Conservation (phyloP, 2,329 filamentous ascomycete genomes). For the Hypoxylon sp. region DNA sequence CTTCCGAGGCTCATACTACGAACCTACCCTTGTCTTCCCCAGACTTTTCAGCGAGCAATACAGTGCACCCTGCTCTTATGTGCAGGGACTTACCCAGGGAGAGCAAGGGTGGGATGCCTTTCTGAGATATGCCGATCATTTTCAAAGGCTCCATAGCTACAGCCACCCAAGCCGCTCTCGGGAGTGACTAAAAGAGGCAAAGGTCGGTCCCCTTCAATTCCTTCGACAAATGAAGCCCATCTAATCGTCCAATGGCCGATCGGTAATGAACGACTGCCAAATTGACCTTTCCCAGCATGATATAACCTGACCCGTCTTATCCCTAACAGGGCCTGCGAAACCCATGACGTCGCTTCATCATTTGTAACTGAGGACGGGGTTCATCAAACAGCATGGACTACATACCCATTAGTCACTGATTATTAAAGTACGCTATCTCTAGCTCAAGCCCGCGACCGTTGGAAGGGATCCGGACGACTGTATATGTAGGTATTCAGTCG, state of each 20-base stretch:
- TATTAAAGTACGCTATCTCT: slow-evolving; percentile 37
- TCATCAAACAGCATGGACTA: slow-evolving; percentile 8
- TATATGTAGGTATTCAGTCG: slow-evolving; percentile 4
- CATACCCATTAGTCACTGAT: slow-evolving; percentile 41
- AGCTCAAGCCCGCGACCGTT: slow-evolving; percentile 13
- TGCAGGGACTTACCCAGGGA: slow-evolving; percentile 35
- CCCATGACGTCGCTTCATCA: slow-evolving; percentile 42
- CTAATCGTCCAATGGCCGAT: slow-evolving; percentile 33
- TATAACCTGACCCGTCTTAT: slow-evolving; percentile 26
- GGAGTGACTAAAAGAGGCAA: slow-evolving; percentile 41
- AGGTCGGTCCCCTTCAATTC: slow-evolving; percentile 38
- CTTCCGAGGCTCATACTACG: slow-evolving; percentile 28
- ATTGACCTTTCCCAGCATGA: slow-evolving; percentile 26
- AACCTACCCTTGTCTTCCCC: slow-evolving; percentile 52
- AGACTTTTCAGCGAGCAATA: slow-evolving; percentile 48
- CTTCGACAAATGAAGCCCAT: slow-evolving; percentile 42
- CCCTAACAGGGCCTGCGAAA: slow-evolving; percentile 24
- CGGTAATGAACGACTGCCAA: slow-evolving; percentile 29
- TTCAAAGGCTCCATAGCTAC: slow-evolving; percentile 28
- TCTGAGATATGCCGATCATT: slow-evolving; percentile 48
- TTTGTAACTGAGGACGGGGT: slow-evolving; percentile 29
- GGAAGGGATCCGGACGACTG: slow-evolving; percentile 12
- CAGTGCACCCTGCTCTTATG: slow-evolving; percentile 39
- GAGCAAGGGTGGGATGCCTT: slow-evolving; percentile 44
- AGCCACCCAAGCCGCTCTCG: slow-evolving; percentile 25